phyloP scores from a whole-genome alignment of 2,329 filamentous ascomycete species.

The Calonectria multiphialidica region DNA sequence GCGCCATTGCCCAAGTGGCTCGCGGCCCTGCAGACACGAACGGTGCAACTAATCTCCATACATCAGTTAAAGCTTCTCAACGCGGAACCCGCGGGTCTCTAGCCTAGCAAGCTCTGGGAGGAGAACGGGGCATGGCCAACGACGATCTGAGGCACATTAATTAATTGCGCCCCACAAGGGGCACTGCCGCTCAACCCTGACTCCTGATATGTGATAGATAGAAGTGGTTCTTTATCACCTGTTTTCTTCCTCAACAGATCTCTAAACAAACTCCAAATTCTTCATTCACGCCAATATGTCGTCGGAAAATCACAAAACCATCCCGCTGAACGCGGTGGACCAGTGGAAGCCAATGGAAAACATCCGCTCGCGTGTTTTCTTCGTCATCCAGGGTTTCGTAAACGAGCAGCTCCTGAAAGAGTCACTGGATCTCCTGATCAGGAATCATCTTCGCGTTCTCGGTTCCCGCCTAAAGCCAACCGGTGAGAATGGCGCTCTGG shows the following conservation, averaged over 20 bases:
- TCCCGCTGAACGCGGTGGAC: constrained; percentile 14
- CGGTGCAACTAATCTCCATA: background rate
- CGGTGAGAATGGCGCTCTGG: background rate
- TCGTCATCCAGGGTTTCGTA: constrained; percentile 2
- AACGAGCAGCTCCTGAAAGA: background rate
- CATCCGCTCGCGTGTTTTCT: constrained; percentile 22
- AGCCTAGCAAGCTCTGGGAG: background rate
- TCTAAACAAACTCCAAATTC: background rate
- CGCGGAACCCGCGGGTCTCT: background rate
- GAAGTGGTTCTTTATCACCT: too few species aligned
- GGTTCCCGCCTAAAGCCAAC: background rate
- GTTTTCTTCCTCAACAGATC: background rate
- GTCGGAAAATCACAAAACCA: background rate
- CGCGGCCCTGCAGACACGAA: background rate
- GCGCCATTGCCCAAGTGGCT: too few species aligned
- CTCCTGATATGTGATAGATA: background rate
- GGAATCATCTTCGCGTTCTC: constrained; percentile 13
- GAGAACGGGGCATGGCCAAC: background rate
- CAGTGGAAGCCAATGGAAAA: constrained; percentile 4
- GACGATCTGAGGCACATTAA: background rate
- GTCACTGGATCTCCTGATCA: constrained; percentile 1
- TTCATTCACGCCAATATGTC: background rate
- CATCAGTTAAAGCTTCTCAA: background rate
- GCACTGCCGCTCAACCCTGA: background rate
- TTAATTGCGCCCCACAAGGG: background rate